Evolutionary conservation across 257 asterid species (phyloP).

Genomic region (Avicennia marina): DNA sequence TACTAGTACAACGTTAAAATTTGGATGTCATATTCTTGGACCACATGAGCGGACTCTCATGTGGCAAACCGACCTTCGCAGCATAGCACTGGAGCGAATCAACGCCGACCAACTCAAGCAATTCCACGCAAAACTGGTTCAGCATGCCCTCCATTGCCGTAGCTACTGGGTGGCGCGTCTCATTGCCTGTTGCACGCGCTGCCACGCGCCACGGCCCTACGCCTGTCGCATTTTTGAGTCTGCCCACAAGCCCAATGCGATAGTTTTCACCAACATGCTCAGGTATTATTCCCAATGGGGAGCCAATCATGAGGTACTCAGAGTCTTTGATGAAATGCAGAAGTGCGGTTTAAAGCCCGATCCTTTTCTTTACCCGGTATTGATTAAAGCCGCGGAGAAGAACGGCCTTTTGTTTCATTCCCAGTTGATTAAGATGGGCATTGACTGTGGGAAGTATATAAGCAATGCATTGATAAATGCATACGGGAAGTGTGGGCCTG

Average conservation of each 20-base stretch:
- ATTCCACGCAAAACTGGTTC: slow-evolving; percentile 53
- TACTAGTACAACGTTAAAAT: neutral
- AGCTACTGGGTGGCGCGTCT: slow-evolving; percentile 48
- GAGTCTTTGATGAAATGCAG: slow-evolving; percentile 34
- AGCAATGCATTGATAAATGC: slow-evolving; percentile 46
- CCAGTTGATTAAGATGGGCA: slow-evolving; percentile 44
- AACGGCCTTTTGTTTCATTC: slow-evolving; percentile 49
- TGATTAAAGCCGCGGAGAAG: slow-evolving; percentile 50
- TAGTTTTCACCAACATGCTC: slow-evolving; percentile 48
- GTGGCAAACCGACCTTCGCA: slow-evolving; percentile 22
- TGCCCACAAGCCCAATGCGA: slow-evolving; percentile 32
- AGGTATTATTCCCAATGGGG: slow-evolving; percentile 40
- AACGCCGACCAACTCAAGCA: slow-evolving; percentile 37
- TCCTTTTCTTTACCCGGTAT: slow-evolving; percentile 43
- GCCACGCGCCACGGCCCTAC: slow-evolving; percentile 51
- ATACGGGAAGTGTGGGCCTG: slow-evolving; percentile 64
- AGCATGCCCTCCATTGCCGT: slow-evolving; percentile 31
- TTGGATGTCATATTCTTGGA: neutral
- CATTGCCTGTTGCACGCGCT: slow-evolving; percentile 47
- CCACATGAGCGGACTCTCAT: slow-evolving; percentile 6
- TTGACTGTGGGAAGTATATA: slow-evolving; percentile 36
- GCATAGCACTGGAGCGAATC: slow-evolving; percentile 18
- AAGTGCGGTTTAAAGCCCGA: slow-evolving; percentile 37
- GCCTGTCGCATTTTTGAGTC: slow-evolving; percentile 33
- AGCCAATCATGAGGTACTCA: slow-evolving; percentile 26